Evolutionary conservation across 805 yeast genomes (phyloP), one percentile per base, ranked within the genome.

Genomic region (Candida ipomoeae): DNA sequence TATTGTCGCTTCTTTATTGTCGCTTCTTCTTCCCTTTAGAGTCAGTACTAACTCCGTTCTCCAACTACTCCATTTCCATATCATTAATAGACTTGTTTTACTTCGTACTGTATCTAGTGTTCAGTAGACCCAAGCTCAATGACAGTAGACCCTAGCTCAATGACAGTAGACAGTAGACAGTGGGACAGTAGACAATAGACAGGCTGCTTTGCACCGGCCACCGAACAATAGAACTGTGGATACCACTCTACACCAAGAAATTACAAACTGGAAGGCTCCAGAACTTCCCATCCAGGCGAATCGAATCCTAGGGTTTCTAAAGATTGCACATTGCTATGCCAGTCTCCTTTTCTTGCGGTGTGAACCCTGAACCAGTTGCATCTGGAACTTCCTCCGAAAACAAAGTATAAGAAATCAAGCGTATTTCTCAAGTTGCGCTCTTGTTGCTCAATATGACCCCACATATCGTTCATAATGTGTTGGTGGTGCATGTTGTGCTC

Each of bases 401-500:
- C 20, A 44, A 35, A 21, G 37, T 44, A 3, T 26, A 20, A 17
- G 39, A 23, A 33, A 23, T 44, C 7, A 44, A 35, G 18, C 18
- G 4, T 15, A 6, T 35, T 15, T 44, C 46, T 1, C 40, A 14
- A 17, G 8, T 13, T 17, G 46, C 46, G 15, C 33, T 44, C 8
- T 36, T 23, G 6, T 35, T 44, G 15, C 40, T 36, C 40, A 17
- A 44, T 15, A 8, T 6, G 15, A 34, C 40, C 7, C 46, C 40
- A 13, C 3, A 17, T 21, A 15, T 44, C 14, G 39, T 44, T 31
- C 46, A 44, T 14, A 35, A 36, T 17, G 46, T 44, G 40, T n/a
- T 44, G 34, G 46, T 44, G 40, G 46, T 44, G 32, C 46, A 44
- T 23, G 40, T 44, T 18, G 40, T 44, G 26, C 40, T 44, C 33